Evolutionary conservation across 768 basidiomycete genomes (phyloP).

Genomic region (Termitomyces sp.): DNA sequence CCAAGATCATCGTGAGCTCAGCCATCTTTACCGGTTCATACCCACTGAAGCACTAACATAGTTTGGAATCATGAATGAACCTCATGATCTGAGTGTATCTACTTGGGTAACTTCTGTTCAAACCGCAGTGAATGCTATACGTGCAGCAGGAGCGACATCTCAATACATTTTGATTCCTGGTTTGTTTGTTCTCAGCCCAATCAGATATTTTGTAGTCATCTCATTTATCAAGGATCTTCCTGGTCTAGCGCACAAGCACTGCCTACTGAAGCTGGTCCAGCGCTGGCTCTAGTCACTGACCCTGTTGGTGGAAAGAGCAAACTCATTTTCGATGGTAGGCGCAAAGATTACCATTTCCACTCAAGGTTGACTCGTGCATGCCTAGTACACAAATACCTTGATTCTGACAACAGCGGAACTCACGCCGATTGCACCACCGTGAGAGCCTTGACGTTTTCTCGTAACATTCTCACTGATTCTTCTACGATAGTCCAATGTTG

Average conservation of each 20-base stretch:
- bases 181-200: conserved; percentile 17
- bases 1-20: conserved; percentile 34
- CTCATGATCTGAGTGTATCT: conserved; percentile 44
- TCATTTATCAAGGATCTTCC: conserved; percentile 15
- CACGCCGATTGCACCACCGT: conserved; percentile 27
- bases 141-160: conserved; percentile 45
- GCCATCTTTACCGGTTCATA: conserved; percentile 14
- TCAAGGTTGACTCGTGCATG: background rate
- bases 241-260: conserved; percentile 25
- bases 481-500: conserved; percentile 29
- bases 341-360: background rate
- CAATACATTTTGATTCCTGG: conserved; percentile 57
- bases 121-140: conserved; percentile 53
- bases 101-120: conserved; percentile 46
- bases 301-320: conserved; percentile 33
- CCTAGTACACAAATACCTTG: conserved; percentile 54
- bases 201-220: background rate
- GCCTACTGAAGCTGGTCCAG: conserved; percentile 39
- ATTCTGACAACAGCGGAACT: conserved; percentile 42
- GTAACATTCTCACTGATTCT: background rate
- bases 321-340: conserved; percentile 42
- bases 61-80: conserved; percentile 50
- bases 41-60: background rate
- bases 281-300: conserved; percentile 34
- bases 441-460: background rate